Base-by-base conservation (phyloP, 768 basidiomycete genomes). In the Mycena maculata region DNA sequence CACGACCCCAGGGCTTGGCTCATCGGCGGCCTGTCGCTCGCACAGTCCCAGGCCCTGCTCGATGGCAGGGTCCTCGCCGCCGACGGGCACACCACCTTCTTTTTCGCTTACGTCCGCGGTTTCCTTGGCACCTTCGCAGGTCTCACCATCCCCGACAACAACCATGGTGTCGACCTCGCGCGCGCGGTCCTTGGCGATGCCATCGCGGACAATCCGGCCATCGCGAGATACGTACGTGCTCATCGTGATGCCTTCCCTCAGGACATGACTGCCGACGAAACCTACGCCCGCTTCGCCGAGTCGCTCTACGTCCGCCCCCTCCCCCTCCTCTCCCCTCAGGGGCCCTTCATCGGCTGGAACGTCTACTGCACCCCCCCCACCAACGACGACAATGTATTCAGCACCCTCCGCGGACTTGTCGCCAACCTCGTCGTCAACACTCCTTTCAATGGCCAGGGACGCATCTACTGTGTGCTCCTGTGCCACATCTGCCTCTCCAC, bases 401-500 rank as follows among this genome's bases (percentile, higher is more conserved):
- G 6, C 2, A 9, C 41, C 1, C 42, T 63, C 25, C 27, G 23
- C 16, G 1, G 13, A 23, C 33, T 55, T 3, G 4, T 63, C 5
- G 31, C 2, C 1, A 12, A n/a, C 20, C 42, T 63, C 12, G 5
- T 27, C 25, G 47, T 64, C 36, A 39, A 15, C n/a, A 63, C 62
- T 5, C 10, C 45, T 11, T 56, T 41, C 38, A 36, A 31, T 12
- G 48, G 47, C 7, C 2, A 30, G 11, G 55, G 55, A 20, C 41
- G 41, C 11, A 25, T 45, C 18, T 55, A 22, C 12, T 44, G 36
- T 18, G 9, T 23, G 30, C 10, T 67, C 25, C 16, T 16, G 38
- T 67, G 65, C 53, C 16, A 18, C 44, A 39, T 61, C 33, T 67
- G 65, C 42, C 23, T 2, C 25, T 15, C 25, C 8, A n/a, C 20